Conservation (phyloP, 768 basidiomycete species). For the Tubosaeta brunneosetosa region DNA sequence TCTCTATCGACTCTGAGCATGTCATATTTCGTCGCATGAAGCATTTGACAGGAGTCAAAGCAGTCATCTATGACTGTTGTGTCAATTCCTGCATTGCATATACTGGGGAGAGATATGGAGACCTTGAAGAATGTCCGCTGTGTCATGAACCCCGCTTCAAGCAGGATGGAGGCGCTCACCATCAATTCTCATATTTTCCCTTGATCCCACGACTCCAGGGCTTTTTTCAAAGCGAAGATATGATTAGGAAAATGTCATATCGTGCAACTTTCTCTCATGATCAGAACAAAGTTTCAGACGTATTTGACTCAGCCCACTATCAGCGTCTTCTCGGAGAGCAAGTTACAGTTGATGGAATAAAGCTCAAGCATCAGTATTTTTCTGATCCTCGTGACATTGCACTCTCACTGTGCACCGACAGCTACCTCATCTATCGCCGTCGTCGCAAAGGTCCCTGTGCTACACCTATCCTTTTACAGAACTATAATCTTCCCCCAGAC, state of each 20-base stretch:
- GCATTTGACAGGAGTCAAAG: background rate
- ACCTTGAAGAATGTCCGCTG: too few relatives aligned
- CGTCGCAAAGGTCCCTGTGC: slow-evolving; percentile 24
- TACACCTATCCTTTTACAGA: slow-evolving; percentile 41
- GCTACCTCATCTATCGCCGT: slow-evolving; percentile 31
- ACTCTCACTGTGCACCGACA: slow-evolving; percentile 39
- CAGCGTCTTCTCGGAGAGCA: slow-evolving; percentile 14
- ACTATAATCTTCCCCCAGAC: slow-evolving; percentile 43
- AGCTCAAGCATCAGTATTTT: slow-evolving; percentile 31
- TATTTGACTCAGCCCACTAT: slow-evolving; percentile 36
- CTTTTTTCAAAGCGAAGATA: slow-evolving; percentile 14
- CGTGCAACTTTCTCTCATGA: too few relatives aligned
- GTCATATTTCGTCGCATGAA: background rate
- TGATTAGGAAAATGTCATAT: slow-evolving; percentile 12
- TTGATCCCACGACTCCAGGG: slow-evolving; percentile 35
- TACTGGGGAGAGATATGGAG: too few relatives aligned
- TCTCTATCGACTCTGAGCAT: background rate
- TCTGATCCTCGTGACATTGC: slow-evolving; percentile 37
- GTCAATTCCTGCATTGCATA: slow-evolving; percentile 3
- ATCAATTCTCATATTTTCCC: slow-evolving; percentile 37
- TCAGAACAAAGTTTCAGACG: slow-evolving; percentile 18
- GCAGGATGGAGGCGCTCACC: too few relatives aligned
- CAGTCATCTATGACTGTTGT: background rate
- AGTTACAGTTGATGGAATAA: slow-evolving; percentile 27
- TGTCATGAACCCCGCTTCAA: too few relatives aligned